Base-by-base conservation (phyloP, 495 filamentous ascomycete species). In the Talaromyces nanjingensis region DNA sequence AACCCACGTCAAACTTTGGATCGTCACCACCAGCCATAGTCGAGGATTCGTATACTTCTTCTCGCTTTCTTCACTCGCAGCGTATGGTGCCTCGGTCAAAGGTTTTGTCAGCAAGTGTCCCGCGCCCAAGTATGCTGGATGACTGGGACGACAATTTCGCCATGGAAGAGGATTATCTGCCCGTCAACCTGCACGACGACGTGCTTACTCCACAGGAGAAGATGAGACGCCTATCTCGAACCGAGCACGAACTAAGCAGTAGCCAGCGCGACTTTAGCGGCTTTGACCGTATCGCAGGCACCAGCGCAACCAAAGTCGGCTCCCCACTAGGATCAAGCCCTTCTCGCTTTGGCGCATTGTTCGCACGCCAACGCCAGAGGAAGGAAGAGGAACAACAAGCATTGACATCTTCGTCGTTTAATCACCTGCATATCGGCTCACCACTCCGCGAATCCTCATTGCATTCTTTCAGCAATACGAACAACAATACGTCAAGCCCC, bases 91-190 rank as follows among this genome's bases (percentile, higher is more conserved):
- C 77, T 5, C 74, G 77, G 34, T 79, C 87, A 25, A 86, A 89
- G 64, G 82, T 91, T 72, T 83, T 97, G 64, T 93, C 91, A 62
- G 87, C 89, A 39, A 96, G 91, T 73, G 82, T 94, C 60, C 86
- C 91, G 63, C 72, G 88, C 68, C 74, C 82, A 60, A 80, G 85
- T 53, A 78, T 80, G 54, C 80, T 87, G 27, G 90, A 86, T 66
- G 85, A 92, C 63, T 91, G 90, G 87, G 93, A 96, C 62, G 84
- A 88, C 64, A 85, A 90, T 58, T 96, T 96, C 71, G 82, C 90
- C 24, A 93, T 93, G 74, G 93, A 98, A 73, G 94, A 98, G 68
- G 93, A 98, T 67, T 91, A 92, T 67, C 77, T 98, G 7, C 94
- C 94, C 1, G 88, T 87, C 39, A 88, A 89, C 47, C 77, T 98